Evolutionary conservation across 2,329 filamentous ascomycete species (phyloP), one percentile per base, ranked within the genome.

Genomic region (Aspergillus sp.): DNA sequence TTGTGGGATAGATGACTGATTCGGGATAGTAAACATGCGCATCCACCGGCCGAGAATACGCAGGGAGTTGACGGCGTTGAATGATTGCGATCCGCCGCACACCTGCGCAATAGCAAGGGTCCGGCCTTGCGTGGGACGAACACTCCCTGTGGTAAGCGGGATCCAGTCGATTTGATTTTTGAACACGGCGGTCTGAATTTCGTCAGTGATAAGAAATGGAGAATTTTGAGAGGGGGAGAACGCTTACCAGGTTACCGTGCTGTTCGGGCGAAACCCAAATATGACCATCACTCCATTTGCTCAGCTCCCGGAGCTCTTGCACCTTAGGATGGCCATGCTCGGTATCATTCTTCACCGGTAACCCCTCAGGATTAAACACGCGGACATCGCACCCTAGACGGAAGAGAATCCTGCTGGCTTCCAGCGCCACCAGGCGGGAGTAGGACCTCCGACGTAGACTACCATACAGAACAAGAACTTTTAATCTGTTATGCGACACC

Each of bases 161-260:
- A 85, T 82, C 83, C 82, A 85, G 60, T 86, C 82, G 38, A 85
- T 85, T 50, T 85, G 81, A 50, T 83, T 82, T 50, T 85, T 85
- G 70, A 85, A 85, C 0, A 85, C 77, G 4, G 74, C 79, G 0
- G 81, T 84, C 71, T 78, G 35, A 29, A 28, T 9, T 5, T 26
- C 7, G 32, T 49, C 10, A 8, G 9, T 11, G 27, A 40, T n/a
- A n/a, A n/a, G n/a, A n/a, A n/a, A n/a, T n/a, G n/a, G n/a, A n/a
- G n/a, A n/a, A n/a, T n/a, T n/a, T n/a, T n/a, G 44, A 37, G 3
- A 7, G 6, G n/a, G 9, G 12, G 7, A 12, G n/a, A 40, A 37
- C 7, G 52, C 69, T 52, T 43, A 79, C 77, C 34, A 85, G 52
- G 50, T 80, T 83, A 0, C 82, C 82, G 49, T 86, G 82, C 62